Evolutionary conservation across 352 stramenopile species (phyloP), one percentile per base, ranked within the genome.

Genomic region (Globisporangium spiculum): DNA sequence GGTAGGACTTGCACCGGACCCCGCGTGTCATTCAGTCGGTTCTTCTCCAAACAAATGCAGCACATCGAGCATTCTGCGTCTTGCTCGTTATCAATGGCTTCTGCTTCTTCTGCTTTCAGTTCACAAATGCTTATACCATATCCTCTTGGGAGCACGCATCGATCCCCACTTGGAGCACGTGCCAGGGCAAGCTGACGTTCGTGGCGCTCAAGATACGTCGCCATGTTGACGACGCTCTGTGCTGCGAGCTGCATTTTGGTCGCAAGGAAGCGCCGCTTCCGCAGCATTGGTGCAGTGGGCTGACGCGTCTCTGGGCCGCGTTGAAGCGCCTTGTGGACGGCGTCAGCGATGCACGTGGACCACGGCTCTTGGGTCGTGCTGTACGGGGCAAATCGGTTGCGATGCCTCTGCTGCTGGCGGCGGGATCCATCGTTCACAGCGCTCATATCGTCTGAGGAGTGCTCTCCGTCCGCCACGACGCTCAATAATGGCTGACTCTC

Each of bases 31-130:
- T 54, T 30, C 24, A 30, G 30, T n/a, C 44, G 27, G 8, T 61
- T 53, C 24, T 55, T 63, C 38, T 78, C 74, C 27, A 83, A 38
- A 48, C 76, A 83, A 60, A 83, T 83, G 54, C 66, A 71, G 60
- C 66, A 71, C 22, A 66, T 34, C 38, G 36, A 46, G 24, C n/a
- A 36, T n/a, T 58, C 38, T 18, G 7, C 14, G 12, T 52, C 57
- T 18, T 53, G 57, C 20, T 44, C 34, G 26, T 24, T 48, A 0
- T 24, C 24, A 44, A 38, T 30, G 22, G 10, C 14, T 26, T 60
- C 26, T 20, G 30, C 12, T 46, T 14, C 14, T 26, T 60, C 20
- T 20, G 30, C 16, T 59, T 55, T 34, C 10, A 0, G 7, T 20
- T 24, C 50, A 36, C 18, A 48, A 6, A 9, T 12, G 20, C 27